Base-by-base conservation (phyloP, 306 rosid species). In the Cicer pinnatifidum region DNA sequence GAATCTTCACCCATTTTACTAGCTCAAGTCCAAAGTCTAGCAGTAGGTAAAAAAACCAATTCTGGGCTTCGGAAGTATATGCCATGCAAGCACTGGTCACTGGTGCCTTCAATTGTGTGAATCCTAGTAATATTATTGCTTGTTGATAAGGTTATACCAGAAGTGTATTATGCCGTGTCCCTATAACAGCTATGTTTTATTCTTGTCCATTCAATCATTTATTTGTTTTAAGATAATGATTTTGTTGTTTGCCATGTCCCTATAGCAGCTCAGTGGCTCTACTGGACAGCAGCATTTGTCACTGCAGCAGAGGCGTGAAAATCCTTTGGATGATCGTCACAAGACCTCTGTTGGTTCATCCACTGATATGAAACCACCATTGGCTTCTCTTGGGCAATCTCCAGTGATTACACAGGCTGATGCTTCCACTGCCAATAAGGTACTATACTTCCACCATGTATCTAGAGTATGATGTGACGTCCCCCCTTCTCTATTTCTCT, bases 251-350 rank as follows among this genome's bases (percentile, higher is more conserved):
- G 69, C 64, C 71, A 10, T 75, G 37, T 78, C 43, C 58, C 77
- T 80, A n/a, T 54, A 76, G 85, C 97, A 90, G 90, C 77, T 89
- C 38, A 78, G 80, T 85, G 86, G 85, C 54, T 84, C 97, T 45
- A 76, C 91, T 19, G 97, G 85, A 73, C 97, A 84, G 73, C 91
- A 80, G 58, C 86, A 79, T 68, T 78, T 88, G 68, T 61, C 90
- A 1, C 83, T 86, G 47, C 97, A 82, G 80, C 97, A 81, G 77
- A 91, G 96, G 70, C 92, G 78, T 74, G 99, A 95, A 70, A 81
- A 59, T 81, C 71, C 85, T 54, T 45, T 85, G 66, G 96, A 90
- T 75, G 97, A 95, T 67, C 93, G 86, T 71, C 88, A 73, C 61
- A 95, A 82, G 82, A 45, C 82, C 44, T 75, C 88, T 66, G 78